A percentile compares a stretch with the other conserved stretches of the same genome.
These are phyloP conservation scores for Termitomyces sp. DNA, from an alignment of 768 basidiomycete genomes.

Conservation along the genomic window DNA sequence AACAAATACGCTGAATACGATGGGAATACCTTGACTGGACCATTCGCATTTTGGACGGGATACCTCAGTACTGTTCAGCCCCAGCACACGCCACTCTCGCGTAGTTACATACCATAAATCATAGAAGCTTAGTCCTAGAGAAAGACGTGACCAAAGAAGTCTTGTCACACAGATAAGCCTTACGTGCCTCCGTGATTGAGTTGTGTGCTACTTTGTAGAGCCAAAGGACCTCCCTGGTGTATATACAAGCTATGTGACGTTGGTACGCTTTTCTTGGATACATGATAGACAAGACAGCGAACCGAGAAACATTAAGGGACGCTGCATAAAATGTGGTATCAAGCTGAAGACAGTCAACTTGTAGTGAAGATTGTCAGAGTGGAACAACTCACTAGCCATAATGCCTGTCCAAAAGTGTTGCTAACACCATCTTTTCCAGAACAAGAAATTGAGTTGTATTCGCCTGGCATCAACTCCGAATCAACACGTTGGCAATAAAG, in stretches of 20 bases:
- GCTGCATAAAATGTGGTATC: slow-evolving; percentile 43
- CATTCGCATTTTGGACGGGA: slow-evolving; percentile 40
- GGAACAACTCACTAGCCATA: slow-evolving; percentile 35
- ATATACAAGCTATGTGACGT: slow-evolving; percentile 34
- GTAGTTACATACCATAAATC: slow-evolving; percentile 34
- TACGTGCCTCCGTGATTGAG: slow-evolving; percentile 40
- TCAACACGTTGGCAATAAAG: neutral
- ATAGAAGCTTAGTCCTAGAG: slow-evolving; percentile 35
- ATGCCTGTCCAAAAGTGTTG: slow-evolving; percentile 50
- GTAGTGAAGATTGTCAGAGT: neutral
- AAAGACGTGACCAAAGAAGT: neutral
- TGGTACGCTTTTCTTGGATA: neutral
- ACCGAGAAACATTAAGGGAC: slow-evolving; percentile 45
- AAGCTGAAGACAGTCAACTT: slow-evolving; percentile 19
- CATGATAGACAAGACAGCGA: neutral
- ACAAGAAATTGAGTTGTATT: slow-evolving; percentile 52
- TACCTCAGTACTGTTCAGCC: slow-evolving; percentile 26
- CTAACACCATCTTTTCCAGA: slow-evolving; percentile 43
- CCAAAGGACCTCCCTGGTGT: slow-evolving; percentile 50
- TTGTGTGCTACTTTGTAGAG: slow-evolving; percentile 43
- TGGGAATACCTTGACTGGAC: slow-evolving; percentile 46
- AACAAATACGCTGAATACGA: slow-evolving; percentile 50
- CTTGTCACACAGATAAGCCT: slow-evolving; percentile 1
- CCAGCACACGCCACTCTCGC: too few relatives aligned
- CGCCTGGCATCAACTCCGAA: slow-evolving; percentile 24